A percentile compares a stretch with the other conserved stretches of the same genome.
phyloP scores from a whole-genome alignment of 176 grass and related monocot species.

The Carex scoparia region DNA sequence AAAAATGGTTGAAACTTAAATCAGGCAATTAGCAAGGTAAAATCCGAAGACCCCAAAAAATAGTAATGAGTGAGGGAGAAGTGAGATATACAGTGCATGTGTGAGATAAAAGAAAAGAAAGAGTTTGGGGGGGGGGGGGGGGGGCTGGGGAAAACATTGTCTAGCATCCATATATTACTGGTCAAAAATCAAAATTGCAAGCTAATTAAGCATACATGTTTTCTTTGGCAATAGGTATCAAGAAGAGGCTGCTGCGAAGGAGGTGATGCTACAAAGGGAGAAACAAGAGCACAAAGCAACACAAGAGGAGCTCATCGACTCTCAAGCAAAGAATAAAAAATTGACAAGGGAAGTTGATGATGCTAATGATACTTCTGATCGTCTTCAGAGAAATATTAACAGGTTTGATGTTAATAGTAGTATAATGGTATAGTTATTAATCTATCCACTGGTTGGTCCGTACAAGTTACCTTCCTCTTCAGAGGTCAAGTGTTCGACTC shows the following conservation, averaged over 20 bases:
- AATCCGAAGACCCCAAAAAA: background rate
- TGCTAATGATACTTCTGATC: slow-evolving; percentile 24
- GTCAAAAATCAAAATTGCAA: background rate
- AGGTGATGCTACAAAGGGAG: slow-evolving; percentile 26
- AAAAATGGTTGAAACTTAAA: background rate
- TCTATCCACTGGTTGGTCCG: slow-evolving; percentile 4
- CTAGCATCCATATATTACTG: background rate
- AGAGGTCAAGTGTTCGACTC: slow-evolving; percentile 14
- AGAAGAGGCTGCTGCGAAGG: slow-evolving; percentile 20
- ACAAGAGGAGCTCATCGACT: slow-evolving; percentile 10
- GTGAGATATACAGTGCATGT: background rate
- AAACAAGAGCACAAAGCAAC: slow-evolving; percentile 29
- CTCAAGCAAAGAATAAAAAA: slow-evolving; percentile 21
- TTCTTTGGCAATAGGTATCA: slow-evolving; percentile 11
- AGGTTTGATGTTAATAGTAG: slow-evolving; percentile 23
- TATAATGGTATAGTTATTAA: background rate
- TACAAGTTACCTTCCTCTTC: background rate
- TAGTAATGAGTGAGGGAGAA: background rate
- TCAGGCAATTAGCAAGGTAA: background rate
- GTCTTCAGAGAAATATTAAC: slow-evolving; percentile 29
- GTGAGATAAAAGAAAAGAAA: background rate
- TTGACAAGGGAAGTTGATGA: slow-evolving; percentile 20
- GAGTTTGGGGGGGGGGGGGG: too few species aligned
- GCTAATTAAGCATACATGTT: background rate
- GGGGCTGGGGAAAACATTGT: background rate